Conservation (phyloP, 2,329 filamentous ascomycete species). For the Acephala macrosclerotiorum region DNA sequence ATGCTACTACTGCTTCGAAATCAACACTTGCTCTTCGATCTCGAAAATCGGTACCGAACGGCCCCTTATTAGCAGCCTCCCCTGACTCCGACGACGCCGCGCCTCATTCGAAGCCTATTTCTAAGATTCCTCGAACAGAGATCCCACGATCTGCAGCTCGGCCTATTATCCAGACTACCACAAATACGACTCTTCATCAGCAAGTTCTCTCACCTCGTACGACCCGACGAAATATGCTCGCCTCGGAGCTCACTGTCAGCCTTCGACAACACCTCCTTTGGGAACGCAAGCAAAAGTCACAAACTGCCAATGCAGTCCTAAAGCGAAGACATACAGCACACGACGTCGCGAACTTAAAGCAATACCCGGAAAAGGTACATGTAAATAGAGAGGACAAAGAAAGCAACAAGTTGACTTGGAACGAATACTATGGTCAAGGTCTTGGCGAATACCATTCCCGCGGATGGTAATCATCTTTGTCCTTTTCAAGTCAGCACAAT, state of each 20-base stretch:
- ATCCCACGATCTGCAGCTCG: conserved; percentile 65
- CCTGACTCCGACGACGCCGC: conserved; percentile 47
- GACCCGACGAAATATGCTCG: conserved; percentile 93
- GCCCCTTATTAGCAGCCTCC: conserved; percentile 64
- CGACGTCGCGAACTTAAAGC: conserved; percentile 86
- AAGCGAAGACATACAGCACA: conserved; percentile 91
- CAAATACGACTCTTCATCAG: conserved; percentile 65
- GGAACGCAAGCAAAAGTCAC: conserved; percentile 94
- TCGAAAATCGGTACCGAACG: conserved; percentile 74
- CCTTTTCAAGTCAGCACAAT: background rate
- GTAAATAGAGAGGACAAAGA: conserved; percentile 65
- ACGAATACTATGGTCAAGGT: conserved; percentile 87
- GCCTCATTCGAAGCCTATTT: conserved; percentile 51
- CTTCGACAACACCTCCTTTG: conserved; percentile 90
- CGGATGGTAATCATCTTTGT: conserved; percentile 70
- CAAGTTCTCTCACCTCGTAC: conserved; percentile 88
- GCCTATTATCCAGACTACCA: conserved; percentile 78
- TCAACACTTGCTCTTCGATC: conserved; percentile 63
- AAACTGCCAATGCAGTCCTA: conserved; percentile 85
- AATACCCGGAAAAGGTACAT: conserved; percentile 74
- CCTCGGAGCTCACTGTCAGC: conserved; percentile 91
- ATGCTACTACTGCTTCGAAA: conserved; percentile 60
- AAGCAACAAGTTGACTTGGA: conserved; percentile 75
- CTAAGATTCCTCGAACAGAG: conserved; percentile 51
- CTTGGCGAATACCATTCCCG: conserved; percentile 82